Evolutionary conservation across 1,284 basidiomycete genomes (phyloP).

Genomic region (Porodaedalea pini): DNA sequence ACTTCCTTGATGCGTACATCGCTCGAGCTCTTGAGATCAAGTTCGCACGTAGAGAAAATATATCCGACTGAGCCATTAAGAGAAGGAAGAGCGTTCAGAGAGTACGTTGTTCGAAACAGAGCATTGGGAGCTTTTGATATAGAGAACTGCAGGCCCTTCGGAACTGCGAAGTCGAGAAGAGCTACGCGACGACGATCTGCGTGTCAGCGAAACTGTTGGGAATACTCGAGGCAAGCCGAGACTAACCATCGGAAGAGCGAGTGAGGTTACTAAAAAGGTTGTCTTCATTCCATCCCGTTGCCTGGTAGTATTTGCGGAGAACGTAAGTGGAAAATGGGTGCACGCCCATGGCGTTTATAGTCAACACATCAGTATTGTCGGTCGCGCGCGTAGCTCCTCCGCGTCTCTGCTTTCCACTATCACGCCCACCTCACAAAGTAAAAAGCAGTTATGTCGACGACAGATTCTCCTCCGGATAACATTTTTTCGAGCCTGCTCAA

Average conservation of each 20-base stretch:
- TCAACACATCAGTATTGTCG: slow-evolving; percentile 5
- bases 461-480: background rate
- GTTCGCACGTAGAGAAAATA: slow-evolving; percentile 83
- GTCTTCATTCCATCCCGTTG: slow-evolving; percentile 95
- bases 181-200: slow-evolving; percentile 45
- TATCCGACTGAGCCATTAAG: slow-evolving; percentile 92
- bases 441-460: background rate
- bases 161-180: slow-evolving; percentile 81
- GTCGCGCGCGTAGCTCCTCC: background rate
- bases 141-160: slow-evolving; percentile 73
- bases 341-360: slow-evolving; percentile 39
- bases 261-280: slow-evolving; percentile 91
- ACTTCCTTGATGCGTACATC: slow-evolving; percentile 85
- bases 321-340: slow-evolving; percentile 87
- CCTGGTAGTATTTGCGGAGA: slow-evolving; percentile 83
- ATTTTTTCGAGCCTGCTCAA: slow-evolving; percentile 56
- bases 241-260: slow-evolving; percentile 79
- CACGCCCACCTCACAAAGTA: background rate
- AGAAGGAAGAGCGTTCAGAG: slow-evolving; percentile 87
- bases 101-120: slow-evolving; percentile 87
- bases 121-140: slow-evolving; percentile 89
- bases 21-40: slow-evolving; percentile 68
- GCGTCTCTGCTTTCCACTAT: background rate
- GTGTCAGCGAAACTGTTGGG: slow-evolving; percentile 28
- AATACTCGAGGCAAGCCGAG: slow-evolving; percentile 24